Evolutionary conservation across 345 rosid genomes (phyloP), one percentile per base, ranked within the genome.

Genomic region (Eucalyptus pauciflora): DNA sequence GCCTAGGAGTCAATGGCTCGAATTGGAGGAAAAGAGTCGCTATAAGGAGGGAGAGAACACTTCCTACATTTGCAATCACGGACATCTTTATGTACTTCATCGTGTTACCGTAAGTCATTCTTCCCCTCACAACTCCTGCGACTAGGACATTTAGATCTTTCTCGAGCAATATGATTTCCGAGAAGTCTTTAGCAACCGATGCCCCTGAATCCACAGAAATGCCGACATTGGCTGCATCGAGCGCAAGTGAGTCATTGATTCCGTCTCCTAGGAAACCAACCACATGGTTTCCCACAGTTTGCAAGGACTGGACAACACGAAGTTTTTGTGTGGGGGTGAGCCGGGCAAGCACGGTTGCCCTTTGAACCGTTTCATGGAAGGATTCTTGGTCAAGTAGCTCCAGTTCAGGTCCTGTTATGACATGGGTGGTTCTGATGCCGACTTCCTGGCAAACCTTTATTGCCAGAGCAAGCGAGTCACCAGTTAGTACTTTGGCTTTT

Each of bases 51-150:
- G 96, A 94, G 50, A 95, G 90, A 60, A 92, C 92, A 33, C 94
- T 91, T 18, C 96, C 96, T 16, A 93, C 88, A 67, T 94, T 96
- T 33, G 96, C 96, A 43, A 96, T 94, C n/a, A 96, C 96, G 2
- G 96, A 94, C 93, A 94, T 91, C 89, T 95, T 96, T 45, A 96
- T 93, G 93, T 95, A 96, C 92, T 95, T 95, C 95, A 95, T 95
- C 12, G 96, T 94, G 91, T 95, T 95, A 37, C 97, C 96, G 29
- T 92, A 94, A 22, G 97, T 95, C 6, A 92, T 90, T 41, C 96
- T 94, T 12, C 96, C 97, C 41, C 91, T 92, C 88, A 93, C 98
- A 31, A 96, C 98, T 86, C 98, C 98, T 7, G 93, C 93, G 10
- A 95, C 94, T 15, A 96, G 95, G 60, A 96, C 96, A 71, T 93